Conservation (phyloP, 768 basidiomycete genomes). For the Saitozyma podzolica region DNA sequence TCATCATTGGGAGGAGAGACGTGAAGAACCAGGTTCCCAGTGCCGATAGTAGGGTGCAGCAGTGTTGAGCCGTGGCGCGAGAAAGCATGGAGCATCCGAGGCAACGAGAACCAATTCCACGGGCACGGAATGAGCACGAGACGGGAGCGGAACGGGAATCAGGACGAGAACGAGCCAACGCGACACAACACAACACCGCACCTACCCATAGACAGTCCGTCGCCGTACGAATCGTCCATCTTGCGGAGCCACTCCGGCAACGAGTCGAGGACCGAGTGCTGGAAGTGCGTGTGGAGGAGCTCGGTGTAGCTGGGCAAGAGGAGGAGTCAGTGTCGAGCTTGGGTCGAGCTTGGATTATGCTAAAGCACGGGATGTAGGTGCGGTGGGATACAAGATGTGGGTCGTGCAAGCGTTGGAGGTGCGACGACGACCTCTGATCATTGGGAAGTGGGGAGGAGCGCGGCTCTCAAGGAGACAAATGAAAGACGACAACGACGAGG, state of each 20-base stretch:
- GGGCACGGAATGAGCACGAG: too few relatives aligned
- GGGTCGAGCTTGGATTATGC: too few relatives aligned
- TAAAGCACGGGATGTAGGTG: not conserved
- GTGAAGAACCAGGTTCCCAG: too few relatives aligned
- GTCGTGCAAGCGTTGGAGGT: too few relatives aligned
- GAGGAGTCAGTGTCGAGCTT: not conserved
- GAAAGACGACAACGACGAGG: too few relatives aligned
- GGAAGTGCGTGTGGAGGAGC: conserved; percentile 74
- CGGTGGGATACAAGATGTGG: not conserved
- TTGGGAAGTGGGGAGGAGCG: too few relatives aligned
- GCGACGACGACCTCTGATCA: not conserved
- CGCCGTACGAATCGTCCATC: conserved; percentile 72
- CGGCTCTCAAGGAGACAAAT: too few relatives aligned
- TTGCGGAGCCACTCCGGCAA: conserved; percentile 74
- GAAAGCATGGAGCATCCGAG: not conserved
- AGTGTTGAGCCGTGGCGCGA: too few relatives aligned
- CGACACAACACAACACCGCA: conserved; percentile 1
- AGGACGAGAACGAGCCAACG: not conserved
- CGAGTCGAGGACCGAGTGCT: conserved; percentile 75
- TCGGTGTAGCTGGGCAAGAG: conserved; percentile 64
- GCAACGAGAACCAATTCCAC: not conserved
- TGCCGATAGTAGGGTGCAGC: too few relatives aligned
- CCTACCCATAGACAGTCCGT: conserved; percentile 65
- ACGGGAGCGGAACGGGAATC: not conserved
- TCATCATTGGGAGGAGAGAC: too few relatives aligned